Evolutionary conservation across 345 rosid genomes (phyloP).

Genomic region (Populus ilicifolia): DNA sequence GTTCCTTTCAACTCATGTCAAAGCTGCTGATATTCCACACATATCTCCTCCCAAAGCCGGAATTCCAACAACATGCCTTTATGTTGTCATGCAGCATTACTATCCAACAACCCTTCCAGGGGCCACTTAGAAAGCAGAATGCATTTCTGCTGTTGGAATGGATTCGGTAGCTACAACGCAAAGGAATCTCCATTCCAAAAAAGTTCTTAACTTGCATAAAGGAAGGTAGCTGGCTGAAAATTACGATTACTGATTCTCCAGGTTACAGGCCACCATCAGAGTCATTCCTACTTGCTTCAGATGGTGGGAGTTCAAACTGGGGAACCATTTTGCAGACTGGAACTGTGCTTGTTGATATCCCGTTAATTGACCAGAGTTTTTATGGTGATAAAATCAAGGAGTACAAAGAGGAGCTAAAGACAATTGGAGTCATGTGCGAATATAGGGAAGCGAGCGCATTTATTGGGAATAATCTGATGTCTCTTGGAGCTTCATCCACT

Average conservation of each 20-base stretch:
- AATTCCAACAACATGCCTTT: slow-evolving; percentile 37
- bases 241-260: slow-evolving; percentile 38
- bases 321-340: slow-evolving; percentile 53
- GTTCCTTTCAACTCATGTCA: slow-evolving; percentile 33
- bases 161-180: slow-evolving; percentile 25
- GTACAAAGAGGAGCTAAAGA: slow-evolving; percentile 45
- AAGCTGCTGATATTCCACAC: slow-evolving; percentile 49
- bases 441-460: slow-evolving; percentile 46
- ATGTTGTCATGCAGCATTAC: no score
- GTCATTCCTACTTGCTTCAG: slow-evolving; percentile 46
- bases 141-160: slow-evolving; percentile 55
- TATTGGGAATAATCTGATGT: slow-evolving; percentile 54
- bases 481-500: slow-evolving; percentile 35
- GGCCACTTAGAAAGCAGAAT: slow-evolving; percentile 47
- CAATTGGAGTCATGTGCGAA: slow-evolving; percentile 57
- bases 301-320: slow-evolving; percentile 32
- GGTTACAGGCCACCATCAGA: slow-evolving; percentile 52
- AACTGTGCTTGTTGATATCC: slow-evolving; percentile 55
- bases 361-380: slow-evolving; percentile 47
- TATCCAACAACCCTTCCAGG: background rate
- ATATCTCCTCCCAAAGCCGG: slow-evolving; percentile 51
- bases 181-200: slow-evolving; percentile 22
- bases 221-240: slow-evolving; percentile 58
- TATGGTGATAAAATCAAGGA: slow-evolving; percentile 45
- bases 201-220: slow-evolving; percentile 46